Conservation (phyloP, 2,329 filamentous ascomycete species). For the Teratosphaeria epicoccoides region DNA sequence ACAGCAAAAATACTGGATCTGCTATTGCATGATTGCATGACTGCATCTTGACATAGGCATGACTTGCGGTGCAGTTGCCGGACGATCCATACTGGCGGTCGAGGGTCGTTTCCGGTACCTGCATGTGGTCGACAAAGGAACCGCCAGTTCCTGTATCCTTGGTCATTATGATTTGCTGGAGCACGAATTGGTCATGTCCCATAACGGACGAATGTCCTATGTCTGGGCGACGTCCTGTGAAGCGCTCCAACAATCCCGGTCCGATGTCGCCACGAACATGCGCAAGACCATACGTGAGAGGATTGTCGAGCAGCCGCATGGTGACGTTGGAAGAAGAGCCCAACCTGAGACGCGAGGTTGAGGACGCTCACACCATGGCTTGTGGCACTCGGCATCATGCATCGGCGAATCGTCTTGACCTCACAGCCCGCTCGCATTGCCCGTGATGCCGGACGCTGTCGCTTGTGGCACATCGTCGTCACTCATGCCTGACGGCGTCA, state of each 20-base stretch:
- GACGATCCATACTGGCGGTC: not conserved
- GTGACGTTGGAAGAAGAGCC: no score
- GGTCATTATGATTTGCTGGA: not conserved
- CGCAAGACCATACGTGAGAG: no score
- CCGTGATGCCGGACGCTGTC: not conserved
- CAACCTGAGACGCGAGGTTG: no score
- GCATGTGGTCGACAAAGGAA: not conserved
- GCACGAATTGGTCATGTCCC: not conserved
- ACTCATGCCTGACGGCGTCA: no score
- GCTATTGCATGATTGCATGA: not conserved
- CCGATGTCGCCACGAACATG: no score
- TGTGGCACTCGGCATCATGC: not conserved
- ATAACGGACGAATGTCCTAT: not conserved
- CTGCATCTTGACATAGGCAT: not conserved
- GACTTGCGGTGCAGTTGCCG: not conserved
- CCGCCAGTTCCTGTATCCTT: not conserved
- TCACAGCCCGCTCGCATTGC: not conserved
- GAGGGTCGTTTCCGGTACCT: not conserved
- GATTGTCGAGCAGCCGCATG: no score
- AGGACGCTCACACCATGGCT: not conserved
- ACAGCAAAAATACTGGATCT: not conserved
- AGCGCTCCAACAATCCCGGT: no score
- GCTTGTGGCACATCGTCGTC: no score
- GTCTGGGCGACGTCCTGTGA: no score
- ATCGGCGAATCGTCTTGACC: not conserved